Conservation (phyloP, 2,329 filamentous ascomycete species). For the Chrysoporthe deuterocubensis region DNA sequence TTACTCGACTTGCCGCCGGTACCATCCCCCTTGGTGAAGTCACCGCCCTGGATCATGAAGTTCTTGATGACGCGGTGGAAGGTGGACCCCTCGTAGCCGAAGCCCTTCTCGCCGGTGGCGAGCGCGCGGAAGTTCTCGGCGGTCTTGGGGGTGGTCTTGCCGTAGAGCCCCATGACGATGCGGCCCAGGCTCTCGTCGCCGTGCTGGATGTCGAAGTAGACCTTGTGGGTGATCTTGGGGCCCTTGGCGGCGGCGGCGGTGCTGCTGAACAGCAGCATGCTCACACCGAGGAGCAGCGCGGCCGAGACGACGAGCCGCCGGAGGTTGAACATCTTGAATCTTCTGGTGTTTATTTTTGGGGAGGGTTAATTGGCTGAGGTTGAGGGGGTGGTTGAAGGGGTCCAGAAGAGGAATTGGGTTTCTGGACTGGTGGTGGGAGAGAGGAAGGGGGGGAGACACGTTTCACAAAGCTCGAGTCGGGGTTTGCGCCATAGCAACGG, state of each 20-base stretch:
- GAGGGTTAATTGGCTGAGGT: constrained; percentile 19
- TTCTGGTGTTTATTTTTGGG: constrained; percentile 38
- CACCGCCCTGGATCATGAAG: constrained; percentile 92
- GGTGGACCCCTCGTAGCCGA: constrained; percentile 77
- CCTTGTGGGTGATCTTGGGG: constrained; percentile 94
- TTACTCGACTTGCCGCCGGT: constrained; percentile 84
- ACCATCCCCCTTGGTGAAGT: constrained; percentile 82
- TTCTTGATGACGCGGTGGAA: constrained; percentile 92
- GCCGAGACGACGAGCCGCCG: constrained; percentile 72
- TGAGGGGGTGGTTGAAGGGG: not conserved
- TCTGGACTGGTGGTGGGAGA: constrained; percentile 25
- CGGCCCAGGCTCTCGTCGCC: constrained; percentile 75
- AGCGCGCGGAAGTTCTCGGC: constrained; percentile 77
- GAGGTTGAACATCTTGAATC: constrained; percentile 69
- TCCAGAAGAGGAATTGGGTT: constrained; percentile 10
- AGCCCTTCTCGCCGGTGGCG: constrained; percentile 84
- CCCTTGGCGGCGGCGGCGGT: constrained; percentile 77
- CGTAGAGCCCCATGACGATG: constrained; percentile 82
- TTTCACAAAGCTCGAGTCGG: constrained; percentile 23
- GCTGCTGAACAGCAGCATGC: constrained; percentile 76
- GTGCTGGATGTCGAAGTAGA: constrained; percentile 83
- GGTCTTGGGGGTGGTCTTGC: constrained; percentile 83
- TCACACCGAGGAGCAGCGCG: constrained; percentile 76
- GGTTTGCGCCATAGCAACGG: not conserved
- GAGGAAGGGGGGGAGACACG: constrained; percentile 22